Evolutionary conservation across 208 protist genomes (phyloP).

Genomic region (Tritrichomonas foetus): DNA sequence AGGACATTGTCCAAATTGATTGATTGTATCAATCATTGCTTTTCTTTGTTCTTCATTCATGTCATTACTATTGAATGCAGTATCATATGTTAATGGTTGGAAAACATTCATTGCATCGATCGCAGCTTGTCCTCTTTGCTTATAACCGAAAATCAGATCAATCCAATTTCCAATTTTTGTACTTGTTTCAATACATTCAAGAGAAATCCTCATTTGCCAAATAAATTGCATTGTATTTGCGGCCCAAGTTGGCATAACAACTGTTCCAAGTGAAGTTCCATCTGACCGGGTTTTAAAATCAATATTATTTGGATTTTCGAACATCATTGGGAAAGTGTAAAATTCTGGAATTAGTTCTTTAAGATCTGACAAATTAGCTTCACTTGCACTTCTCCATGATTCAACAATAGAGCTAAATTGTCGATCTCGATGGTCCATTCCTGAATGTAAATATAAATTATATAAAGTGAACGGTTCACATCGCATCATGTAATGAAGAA

Average conservation of each 20-base stretch:
- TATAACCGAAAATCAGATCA: slow-evolving; percentile 30
- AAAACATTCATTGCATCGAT: not conserved
- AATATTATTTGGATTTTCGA: not conserved
- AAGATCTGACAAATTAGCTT: not conserved
- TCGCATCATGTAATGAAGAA: not conserved
- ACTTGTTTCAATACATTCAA: not conserved
- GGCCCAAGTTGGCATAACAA: not conserved
- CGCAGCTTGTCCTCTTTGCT: not conserved
- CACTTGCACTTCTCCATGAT: not conserved
- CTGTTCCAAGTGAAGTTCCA: not conserved
- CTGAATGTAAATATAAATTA: not conserved
- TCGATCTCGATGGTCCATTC: not conserved
- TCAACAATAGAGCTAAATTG: not conserved
- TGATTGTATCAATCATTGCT: not conserved
- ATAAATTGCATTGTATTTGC: not conserved
- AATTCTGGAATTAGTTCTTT: slow-evolving; percentile 32
- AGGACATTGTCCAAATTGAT: slow-evolving; percentile 14
- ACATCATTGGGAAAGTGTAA: not conserved
- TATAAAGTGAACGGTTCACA: not conserved
- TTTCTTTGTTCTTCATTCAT: not conserved
- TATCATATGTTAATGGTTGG: not conserved
- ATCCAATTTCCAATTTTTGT: not conserved
- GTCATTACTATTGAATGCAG: not conserved
- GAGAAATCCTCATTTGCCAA: not conserved
- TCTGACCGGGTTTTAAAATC: not conserved